These are phyloP conservation scores for Starmerella geochares DNA, from an alignment of 805 yeast species.

Conservation along the genomic window DNA sequence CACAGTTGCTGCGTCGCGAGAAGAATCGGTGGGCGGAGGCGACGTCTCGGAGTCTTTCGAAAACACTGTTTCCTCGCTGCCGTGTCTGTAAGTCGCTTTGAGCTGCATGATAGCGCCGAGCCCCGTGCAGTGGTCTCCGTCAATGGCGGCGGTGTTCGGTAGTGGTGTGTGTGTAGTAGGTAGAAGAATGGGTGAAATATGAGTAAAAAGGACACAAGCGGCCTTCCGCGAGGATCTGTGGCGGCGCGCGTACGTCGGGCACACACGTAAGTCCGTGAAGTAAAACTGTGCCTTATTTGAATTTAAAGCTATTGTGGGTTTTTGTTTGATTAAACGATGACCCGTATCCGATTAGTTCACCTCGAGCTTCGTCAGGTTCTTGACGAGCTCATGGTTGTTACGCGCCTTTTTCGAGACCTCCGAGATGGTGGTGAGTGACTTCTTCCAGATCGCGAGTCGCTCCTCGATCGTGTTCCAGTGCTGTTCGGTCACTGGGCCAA, in stretches of 20 bases:
- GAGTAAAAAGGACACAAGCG: neutral
- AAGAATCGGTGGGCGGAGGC: conserved; percentile 11
- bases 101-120: neutral
- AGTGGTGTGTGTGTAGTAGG: too few species aligned
- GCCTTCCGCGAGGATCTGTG: too few species aligned
- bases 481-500: conserved; percentile 32
- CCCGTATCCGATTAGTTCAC: conserved; percentile 7
- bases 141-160: too few species aligned
- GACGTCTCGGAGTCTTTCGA: conserved; percentile 7
- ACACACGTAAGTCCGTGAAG: too few species aligned
- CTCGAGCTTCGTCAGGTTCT: conserved; percentile 21
- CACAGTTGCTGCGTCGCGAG: conserved; percentile 20
- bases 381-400: conserved; percentile 17
- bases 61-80: conserved; percentile 16
- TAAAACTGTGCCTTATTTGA: too few species aligned
- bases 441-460: conserved; percentile 33
- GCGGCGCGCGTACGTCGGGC: too few species aligned
- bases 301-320: too few species aligned
- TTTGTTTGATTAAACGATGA: neutral
- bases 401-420: conserved; percentile 16
- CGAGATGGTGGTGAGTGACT: conserved; percentile 23
- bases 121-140: too few species aligned
- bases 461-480: conserved; percentile 34
- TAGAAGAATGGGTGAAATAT: too few species aligned
- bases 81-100: conserved; percentile 15